phyloP scores from a whole-genome alignment of 768 basidiomycete genomes.

The Suillus bovinus region DNA sequence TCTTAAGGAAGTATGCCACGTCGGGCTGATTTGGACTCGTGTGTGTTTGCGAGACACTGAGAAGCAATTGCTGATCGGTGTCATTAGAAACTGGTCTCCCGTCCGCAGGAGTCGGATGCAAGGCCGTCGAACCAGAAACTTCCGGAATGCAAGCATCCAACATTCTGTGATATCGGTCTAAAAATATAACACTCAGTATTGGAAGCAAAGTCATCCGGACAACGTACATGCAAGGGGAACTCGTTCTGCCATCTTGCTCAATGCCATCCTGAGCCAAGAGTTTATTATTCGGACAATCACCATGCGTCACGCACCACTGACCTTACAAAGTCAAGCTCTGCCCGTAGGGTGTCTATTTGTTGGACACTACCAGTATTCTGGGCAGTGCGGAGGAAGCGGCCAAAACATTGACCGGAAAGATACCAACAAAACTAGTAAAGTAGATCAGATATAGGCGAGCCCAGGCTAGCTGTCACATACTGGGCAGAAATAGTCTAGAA shows the following conservation, averaged over 20 bases:
- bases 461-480: constrained; percentile 37
- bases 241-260: constrained; percentile 63
- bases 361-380: constrained; percentile 55
- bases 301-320: constrained; percentile 31
- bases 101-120: constrained; percentile 9
- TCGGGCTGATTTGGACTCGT: constrained; percentile 12
- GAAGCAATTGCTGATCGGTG: constrained; percentile 14
- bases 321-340: constrained; percentile 72
- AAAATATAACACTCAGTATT: neutral
- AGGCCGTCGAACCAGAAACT: constrained; percentile 7
- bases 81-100: constrained; percentile 13
- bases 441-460: constrained; percentile 6
- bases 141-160: constrained; percentile 19
- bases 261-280: constrained; percentile 45
- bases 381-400: constrained; percentile 65
- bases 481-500: constrained; percentile 69
- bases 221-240: constrained; percentile 60
- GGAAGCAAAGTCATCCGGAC: neutral
- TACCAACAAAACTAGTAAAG: constrained; percentile 65
- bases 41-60: constrained; percentile 16
- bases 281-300: neutral
- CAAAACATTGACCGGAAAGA: constrained; percentile 62
- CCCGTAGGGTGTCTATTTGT: constrained; percentile 56
- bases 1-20: constrained; percentile 14
- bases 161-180: constrained; percentile 27